A percentile compares a stretch with the other conserved stretches of the same genome.
phyloP scores from a whole-genome alignment of 441 rosid genomes.

The Viola pubescens region DNA sequence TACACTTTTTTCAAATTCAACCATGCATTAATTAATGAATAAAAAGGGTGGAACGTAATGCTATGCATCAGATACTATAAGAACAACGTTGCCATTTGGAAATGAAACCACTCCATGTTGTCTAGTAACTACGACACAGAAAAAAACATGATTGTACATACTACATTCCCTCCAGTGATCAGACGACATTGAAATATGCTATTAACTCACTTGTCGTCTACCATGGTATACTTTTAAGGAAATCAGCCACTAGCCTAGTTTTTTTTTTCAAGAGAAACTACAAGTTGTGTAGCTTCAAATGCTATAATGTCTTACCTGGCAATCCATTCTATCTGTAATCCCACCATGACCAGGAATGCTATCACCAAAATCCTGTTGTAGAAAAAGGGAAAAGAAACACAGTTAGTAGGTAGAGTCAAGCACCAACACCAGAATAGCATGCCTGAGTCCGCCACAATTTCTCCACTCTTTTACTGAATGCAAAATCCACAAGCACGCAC shows the following conservation, averaged over 20 bases:
- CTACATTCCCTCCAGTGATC: background rate
- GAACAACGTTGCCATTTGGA: too few species aligned
- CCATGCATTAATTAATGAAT: background rate
- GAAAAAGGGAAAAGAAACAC: conserved; percentile 6
- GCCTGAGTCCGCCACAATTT: background rate
- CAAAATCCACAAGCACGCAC: conserved; percentile 22
- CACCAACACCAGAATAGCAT: background rate
- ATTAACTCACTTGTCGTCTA: too few species aligned
- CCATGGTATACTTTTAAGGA: too few species aligned
- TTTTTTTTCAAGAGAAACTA: background rate
- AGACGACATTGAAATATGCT: background rate
- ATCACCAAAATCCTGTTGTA: conserved; percentile 81
- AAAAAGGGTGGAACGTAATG: background rate
- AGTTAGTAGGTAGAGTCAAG: conserved; percentile 9
- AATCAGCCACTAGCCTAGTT: too few species aligned
- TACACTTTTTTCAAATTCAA: background rate
- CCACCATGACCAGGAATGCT: conserved; percentile 97
- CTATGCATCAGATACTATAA: background rate
- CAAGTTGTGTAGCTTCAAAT: background rate
- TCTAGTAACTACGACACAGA: too few species aligned
- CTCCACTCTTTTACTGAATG: background rate
- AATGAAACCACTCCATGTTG: too few species aligned
- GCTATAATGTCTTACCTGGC: conserved; percentile 51
- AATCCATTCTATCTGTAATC: conserved; percentile 93
- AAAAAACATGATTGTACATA: too few species aligned